Conservation (phyloP, 129 eudicot species). For the Artemisia argyi region DNA sequence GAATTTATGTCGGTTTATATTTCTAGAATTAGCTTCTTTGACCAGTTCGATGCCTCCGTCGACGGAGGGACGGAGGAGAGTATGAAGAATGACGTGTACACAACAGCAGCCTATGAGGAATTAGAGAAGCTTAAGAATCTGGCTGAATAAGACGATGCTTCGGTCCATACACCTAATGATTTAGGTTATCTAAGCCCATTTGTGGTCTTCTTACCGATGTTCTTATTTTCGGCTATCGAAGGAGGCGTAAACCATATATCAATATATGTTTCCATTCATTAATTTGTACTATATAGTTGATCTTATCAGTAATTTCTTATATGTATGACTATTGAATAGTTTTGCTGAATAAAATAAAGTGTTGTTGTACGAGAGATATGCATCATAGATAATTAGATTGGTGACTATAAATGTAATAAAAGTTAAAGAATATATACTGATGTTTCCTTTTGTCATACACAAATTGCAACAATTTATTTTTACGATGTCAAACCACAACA, state of each 20-base stretch:
- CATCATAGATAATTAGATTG: background rate
- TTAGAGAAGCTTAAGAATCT: too few species aligned
- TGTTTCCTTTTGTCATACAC: background rate
- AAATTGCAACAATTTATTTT: background rate
- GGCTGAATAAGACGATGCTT: too few species aligned
- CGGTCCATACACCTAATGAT: too few species aligned
- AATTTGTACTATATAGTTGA: background rate
- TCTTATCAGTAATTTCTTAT: background rate
- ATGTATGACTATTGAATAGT: background rate
- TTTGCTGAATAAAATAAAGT: background rate
- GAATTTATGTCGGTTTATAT: too few species aligned
- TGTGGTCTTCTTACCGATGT: constrained; percentile 96
- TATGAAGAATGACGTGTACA: too few species aligned
- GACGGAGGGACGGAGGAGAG: too few species aligned
- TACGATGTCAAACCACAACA: background rate
- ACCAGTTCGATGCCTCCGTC: too few species aligned
- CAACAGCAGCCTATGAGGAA: too few species aligned
- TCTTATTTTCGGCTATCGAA: constrained; percentile 67
- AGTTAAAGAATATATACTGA: background rate
- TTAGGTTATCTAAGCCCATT: constrained; percentile 47
- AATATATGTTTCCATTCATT: background rate
- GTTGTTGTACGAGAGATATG: background rate
- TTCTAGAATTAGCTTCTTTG: too few species aligned
- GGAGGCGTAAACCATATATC: constrained; percentile 55
- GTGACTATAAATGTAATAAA: constrained; percentile 1